These are phyloP conservation scores for Pseudogymnoascus sp. DNA, from an alignment of 2,329 filamentous ascomycete genomes.

Conservation along the genomic window DNA sequence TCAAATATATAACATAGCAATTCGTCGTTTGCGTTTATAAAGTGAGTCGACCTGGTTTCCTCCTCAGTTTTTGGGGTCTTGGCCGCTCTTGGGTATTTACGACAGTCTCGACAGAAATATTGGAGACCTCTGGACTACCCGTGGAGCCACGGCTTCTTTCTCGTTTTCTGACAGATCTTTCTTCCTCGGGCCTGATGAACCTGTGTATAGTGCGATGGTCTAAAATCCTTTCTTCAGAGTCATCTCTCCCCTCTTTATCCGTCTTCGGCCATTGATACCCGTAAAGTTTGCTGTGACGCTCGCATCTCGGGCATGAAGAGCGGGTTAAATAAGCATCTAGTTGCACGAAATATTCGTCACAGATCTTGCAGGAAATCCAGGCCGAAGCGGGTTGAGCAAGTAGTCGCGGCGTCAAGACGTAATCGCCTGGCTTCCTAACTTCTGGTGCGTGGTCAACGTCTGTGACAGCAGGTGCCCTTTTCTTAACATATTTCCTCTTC, in stretches of 20 bases:
- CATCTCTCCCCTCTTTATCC: conserved; percentile 64
- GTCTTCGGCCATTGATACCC: conserved; percentile 96
- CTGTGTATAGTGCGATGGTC: conserved; percentile 85
- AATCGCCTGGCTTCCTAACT: conserved; percentile 62
- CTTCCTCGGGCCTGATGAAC: conserved; percentile 66
- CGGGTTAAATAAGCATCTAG: conserved; percentile 79
- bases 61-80: neutral
- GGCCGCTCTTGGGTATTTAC: neutral
- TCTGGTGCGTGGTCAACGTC: conserved; percentile 21
- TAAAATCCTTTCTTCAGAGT: conserved; percentile 58
- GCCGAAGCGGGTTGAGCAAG: conserved; percentile 66
- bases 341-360: conserved; percentile 76
- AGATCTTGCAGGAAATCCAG: conserved; percentile 87
- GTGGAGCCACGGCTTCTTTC: conserved; percentile 8
- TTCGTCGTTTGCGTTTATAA: conserved; percentile 2
- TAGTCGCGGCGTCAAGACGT: conserved; percentile 69
- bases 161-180: conserved; percentile 31
- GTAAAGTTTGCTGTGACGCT: conserved; percentile 91
- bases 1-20: conserved; percentile 2
- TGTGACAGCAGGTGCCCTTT: conserved; percentile 10
- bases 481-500: conserved; percentile 16
- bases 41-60: neutral
- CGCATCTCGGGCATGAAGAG: conserved; percentile 81
- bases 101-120: neutral
- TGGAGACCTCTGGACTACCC: neutral